Base-by-base conservation (phyloP, 2,329 filamentous ascomycete genomes). In the Aspergillus vadensis region DNA sequence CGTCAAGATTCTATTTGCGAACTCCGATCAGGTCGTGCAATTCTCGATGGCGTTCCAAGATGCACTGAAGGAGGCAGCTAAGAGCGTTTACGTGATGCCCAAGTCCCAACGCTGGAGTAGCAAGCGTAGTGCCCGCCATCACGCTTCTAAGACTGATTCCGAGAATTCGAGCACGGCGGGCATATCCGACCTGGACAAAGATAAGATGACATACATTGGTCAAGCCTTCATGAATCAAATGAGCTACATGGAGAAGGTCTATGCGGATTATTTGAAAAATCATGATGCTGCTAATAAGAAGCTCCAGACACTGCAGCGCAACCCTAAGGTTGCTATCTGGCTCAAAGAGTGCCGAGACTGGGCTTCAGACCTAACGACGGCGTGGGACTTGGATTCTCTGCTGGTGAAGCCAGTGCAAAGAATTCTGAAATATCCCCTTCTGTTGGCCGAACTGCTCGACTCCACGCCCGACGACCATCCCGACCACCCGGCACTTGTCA, bases 361-460 rank as follows among this genome's bases (percentile, higher is more conserved):
- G 70, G 93, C 94, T 12, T 91, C 92, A 68, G 95, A 97, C 73
- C 84, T 99, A 64, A 99, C 95, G 0, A 87, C 88, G 25, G 94
- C 95, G 0, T 99, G 95, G 95, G 91, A 96, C 75, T 78, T 99
- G 62, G 93, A 97, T 75, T 96, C 95, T 0, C 82, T 99, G n/a
- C 85, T 99, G 19, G 94, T 99, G 72, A 99, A 99, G 76, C 95
- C 95, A 1, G 93, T 96, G 75, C 95, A 99, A 77, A 87, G 95
- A 51, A 89, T 98, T 63, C 88, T 94, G 36, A 97, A 97, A 71
- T 99, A 98, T 72, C 92, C 92, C 3, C 88, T 97, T 49, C 82
- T 99, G 43, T 86, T 99, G 48, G 86, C 88, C 36, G 88, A 92
- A 59, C 81, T 99, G 10, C 81, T 96, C 23, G 88, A 92, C 64